phyloP scores from a whole-genome alignment of 164 flowering plant species.

The Nymphaea thermarum region DNA sequence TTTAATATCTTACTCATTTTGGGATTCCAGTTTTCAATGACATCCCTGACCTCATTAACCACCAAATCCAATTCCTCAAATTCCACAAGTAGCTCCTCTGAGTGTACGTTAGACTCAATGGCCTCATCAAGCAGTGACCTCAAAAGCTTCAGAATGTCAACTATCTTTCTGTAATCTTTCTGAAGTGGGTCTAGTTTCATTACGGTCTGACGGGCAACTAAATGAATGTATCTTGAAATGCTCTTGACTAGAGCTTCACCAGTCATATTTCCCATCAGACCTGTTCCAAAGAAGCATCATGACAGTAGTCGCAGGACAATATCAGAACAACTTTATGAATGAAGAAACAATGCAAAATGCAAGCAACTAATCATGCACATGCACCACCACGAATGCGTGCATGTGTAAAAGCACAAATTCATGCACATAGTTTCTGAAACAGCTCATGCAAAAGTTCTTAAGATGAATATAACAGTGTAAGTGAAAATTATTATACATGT shows the following conservation, averaged over 20 bases:
- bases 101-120: constrained; percentile 24
- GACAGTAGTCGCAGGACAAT: not conserved
- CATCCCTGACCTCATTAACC: constrained; percentile 76
- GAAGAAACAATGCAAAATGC: not conserved
- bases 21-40: constrained; percentile 66
- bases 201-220: constrained; percentile 46
- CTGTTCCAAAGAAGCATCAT: not conserved
- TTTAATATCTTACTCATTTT: constrained; percentile 67
- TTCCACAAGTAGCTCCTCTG: constrained; percentile 45
- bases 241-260: constrained; percentile 59
- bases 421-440: too few relatives aligned
- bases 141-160: constrained; percentile 45
- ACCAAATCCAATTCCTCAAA: constrained; percentile 63
- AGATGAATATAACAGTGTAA: too few relatives aligned
- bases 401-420: too few relatives aligned
- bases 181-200: constrained; percentile 34
- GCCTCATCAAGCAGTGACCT: constrained; percentile 74
- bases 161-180: constrained; percentile 34
- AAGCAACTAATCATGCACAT: not conserved
- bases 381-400: not conserved
- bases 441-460: too few relatives aligned
- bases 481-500: too few relatives aligned
- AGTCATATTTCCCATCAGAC: not conserved
- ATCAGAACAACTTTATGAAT: not conserved
- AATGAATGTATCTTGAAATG: constrained; percentile 73